Conservation (phyloP, 805 yeast genomes). For the Candida silvicultrix region DNA sequence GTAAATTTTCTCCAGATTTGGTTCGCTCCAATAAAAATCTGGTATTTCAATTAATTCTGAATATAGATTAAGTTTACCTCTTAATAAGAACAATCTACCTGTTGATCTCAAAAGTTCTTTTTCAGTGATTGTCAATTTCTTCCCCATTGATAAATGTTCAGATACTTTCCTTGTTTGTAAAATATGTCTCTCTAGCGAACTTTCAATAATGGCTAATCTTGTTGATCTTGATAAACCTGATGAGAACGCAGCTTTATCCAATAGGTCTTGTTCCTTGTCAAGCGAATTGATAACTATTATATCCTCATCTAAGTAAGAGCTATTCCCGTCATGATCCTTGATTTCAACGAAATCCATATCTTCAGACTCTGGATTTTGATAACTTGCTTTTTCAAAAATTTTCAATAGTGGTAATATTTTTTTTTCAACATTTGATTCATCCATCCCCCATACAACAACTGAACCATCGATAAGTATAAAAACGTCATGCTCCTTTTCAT, state of each 20-base stretch:
- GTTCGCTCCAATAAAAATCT: constrained; percentile 90
- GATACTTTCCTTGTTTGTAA: constrained; percentile 56
- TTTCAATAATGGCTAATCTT: constrained; percentile 73
- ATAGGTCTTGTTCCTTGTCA: constrained; percentile 37
- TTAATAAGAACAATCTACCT: constrained; percentile 64
- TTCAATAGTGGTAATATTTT: constrained; percentile 47
- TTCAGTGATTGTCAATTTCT: constrained; percentile 42
- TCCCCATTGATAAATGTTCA: constrained; percentile 60
- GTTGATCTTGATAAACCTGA: constrained; percentile 86
- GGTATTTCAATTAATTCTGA: constrained; percentile 90
- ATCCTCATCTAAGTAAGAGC: constrained; percentile 55
- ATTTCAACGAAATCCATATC: constrained; percentile 75
- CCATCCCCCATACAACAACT: constrained; percentile 76
- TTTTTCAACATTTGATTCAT: constrained; percentile 43
- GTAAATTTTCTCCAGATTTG: constrained; percentile 73
- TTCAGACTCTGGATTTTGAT: constrained; percentile 60
- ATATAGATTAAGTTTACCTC: constrained; percentile 81
- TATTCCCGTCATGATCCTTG: constrained; percentile 21
- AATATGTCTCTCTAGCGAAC: constrained; percentile 64
- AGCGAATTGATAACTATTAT: constrained; percentile 57
- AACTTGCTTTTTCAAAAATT: constrained; percentile 40
- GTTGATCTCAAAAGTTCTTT: constrained; percentile 61
- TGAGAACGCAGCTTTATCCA: constrained; percentile 85
- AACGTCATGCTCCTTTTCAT: constrained; percentile 42
- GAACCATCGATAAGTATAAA: constrained; percentile 74